A percentile compares a stretch with the other conserved stretches of the same genome.
Conservation (phyloP, 2,329 filamentous ascomycete species). For the Neoarthrinium moseri region DNA sequence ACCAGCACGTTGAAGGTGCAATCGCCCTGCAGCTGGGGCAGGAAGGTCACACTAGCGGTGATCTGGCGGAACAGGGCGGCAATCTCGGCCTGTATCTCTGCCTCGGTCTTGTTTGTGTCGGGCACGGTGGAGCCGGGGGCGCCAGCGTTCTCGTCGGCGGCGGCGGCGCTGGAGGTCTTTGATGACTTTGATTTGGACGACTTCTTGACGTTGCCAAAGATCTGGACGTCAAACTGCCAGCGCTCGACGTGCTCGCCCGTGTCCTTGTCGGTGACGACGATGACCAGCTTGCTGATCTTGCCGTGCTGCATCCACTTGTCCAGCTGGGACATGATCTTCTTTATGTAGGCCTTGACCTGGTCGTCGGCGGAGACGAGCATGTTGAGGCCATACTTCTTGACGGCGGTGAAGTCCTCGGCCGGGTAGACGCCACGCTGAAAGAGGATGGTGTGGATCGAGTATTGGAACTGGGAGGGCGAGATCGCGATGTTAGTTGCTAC, state of each 20-base stretch:
- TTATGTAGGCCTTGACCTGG: slow-evolving; percentile 98
- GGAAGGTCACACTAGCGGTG: slow-evolving; percentile 93
- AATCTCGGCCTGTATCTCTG: slow-evolving; percentile 93
- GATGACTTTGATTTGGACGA: slow-evolving; percentile 36
- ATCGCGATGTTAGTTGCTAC: slow-evolving; percentile 15
- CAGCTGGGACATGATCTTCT: slow-evolving; percentile 97
- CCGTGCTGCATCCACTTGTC: slow-evolving; percentile 97
- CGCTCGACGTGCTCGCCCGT: slow-evolving; percentile 94
- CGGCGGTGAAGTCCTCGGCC: slow-evolving; percentile 92
- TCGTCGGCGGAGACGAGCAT: slow-evolving; percentile 97
- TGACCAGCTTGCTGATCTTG: slow-evolving; percentile 95
- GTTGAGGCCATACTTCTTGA: slow-evolving; percentile 99
- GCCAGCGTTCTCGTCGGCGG: slow-evolving; percentile 24
- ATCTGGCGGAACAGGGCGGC: slow-evolving; percentile 97
- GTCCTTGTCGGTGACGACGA: slow-evolving; percentile 96
- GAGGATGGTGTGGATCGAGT: slow-evolving; percentile 95
- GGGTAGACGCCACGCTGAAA: slow-evolving; percentile 88
- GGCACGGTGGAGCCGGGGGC: slow-evolving; percentile 12
- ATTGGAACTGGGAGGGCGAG: slow-evolving; percentile 90
- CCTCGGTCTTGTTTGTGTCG: slow-evolving; percentile 77
- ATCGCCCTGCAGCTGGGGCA: slow-evolving; percentile 89
- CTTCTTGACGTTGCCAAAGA: slow-evolving; percentile 29
- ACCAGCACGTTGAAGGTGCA: slow-evolving; percentile 99
- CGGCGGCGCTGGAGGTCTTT: slow-evolving; percentile 54
- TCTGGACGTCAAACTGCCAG: slow-evolving; percentile 87